Percentiles rank a stretch among this genome's conserved stretches.
These are phyloP conservation scores for Akanthomyces uredinophilus DNA, from an alignment of 2,329 filamentous ascomycete genomes.

Conservation along the genomic window DNA sequence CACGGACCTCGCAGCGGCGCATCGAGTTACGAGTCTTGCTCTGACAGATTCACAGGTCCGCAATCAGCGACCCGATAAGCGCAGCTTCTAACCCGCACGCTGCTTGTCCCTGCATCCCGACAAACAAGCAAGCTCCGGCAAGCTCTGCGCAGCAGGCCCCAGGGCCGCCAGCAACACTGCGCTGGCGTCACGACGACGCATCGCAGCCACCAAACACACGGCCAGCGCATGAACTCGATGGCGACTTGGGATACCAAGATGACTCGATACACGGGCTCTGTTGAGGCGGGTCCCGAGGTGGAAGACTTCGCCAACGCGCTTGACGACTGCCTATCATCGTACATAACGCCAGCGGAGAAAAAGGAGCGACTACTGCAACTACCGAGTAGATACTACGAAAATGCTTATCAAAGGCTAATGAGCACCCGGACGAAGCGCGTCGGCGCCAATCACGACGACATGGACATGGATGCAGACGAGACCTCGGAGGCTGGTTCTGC, in stretches of 20 bases:
- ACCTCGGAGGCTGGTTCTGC: constrained; percentile 30
- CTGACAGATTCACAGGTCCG: not conserved
- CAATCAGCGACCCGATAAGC: not conserved
- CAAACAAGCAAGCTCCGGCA: constrained; percentile 1
- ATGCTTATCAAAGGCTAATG: constrained; percentile 36
- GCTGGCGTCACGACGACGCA: constrained; percentile 4
- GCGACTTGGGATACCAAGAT: not conserved
- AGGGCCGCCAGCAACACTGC: constrained; percentile 4
- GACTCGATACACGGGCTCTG: constrained; percentile 22
- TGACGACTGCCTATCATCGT: constrained; percentile 62
- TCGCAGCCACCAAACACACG: not conserved
- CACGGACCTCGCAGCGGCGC: not conserved
- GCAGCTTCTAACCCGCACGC: not conserved
- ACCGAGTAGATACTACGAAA: constrained; percentile 50
- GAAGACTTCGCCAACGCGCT: constrained; percentile 80
- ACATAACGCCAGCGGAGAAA: constrained; percentile 46
- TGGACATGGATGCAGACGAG: constrained; percentile 54
- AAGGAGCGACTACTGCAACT: constrained; percentile 65
- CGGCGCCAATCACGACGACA: constrained; percentile 37
- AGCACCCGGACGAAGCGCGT: constrained; percentile 26
- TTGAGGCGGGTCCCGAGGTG: constrained; percentile 72
- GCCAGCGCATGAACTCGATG: not conserved
- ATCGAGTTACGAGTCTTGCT: not conserved
- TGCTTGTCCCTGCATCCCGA: not conserved
- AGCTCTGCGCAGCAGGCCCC: constrained; percentile 2